These are phyloP conservation scores for Pterocarpus santalinus DNA, from an alignment of 306 rosid genomes.

Conservation along the genomic window DNA sequence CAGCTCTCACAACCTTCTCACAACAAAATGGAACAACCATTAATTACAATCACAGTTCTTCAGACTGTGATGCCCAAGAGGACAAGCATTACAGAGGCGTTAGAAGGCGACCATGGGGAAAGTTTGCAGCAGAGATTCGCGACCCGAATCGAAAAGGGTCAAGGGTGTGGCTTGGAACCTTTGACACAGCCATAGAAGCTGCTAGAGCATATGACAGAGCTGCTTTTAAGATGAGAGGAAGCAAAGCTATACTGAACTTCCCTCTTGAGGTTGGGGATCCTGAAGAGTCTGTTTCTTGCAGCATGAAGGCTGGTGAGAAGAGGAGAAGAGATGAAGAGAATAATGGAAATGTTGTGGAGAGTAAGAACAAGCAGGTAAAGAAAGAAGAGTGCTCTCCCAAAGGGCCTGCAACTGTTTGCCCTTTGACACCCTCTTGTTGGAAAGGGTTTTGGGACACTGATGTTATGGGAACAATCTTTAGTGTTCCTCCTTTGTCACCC, in stretches of 20 bases:
- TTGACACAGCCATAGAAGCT: slow-evolving; percentile 64
- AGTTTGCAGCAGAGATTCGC: slow-evolving; percentile 60
- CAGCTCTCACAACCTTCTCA: slow-evolving; percentile 11
- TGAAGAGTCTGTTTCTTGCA: not conserved
- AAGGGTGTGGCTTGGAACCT: slow-evolving; percentile 64
- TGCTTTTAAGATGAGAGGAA: slow-evolving; percentile 63
- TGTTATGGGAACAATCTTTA: slow-evolving; percentile 55
- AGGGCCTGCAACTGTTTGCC: slow-evolving; percentile 36
- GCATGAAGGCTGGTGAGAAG: slow-evolving; percentile 46
- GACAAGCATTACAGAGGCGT: slow-evolving; percentile 59
- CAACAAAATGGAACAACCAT: slow-evolving; percentile 9
- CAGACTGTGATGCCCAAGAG: not conserved
- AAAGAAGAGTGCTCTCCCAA: slow-evolving; percentile 42
- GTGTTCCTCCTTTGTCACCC: slow-evolving; percentile 64
- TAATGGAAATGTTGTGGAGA: not conserved
- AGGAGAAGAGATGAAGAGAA: slow-evolving; percentile 47
- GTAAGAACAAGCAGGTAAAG: slow-evolving; percentile 34
- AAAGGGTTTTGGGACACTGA: slow-evolving; percentile 66
- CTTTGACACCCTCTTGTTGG: slow-evolving; percentile 63
- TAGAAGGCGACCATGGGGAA: slow-evolving; percentile 61
- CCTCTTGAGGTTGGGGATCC: slow-evolving; percentile 50
- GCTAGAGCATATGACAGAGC: slow-evolving; percentile 64
- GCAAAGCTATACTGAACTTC: slow-evolving; percentile 59
- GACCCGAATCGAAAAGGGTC: slow-evolving; percentile 57
- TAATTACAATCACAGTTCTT: not conserved